Evolutionary conservation across 2,329 filamentous ascomycete species (phyloP), one percentile per base, ranked within the genome.

Genomic region (Alternaria arborescens): DNA sequence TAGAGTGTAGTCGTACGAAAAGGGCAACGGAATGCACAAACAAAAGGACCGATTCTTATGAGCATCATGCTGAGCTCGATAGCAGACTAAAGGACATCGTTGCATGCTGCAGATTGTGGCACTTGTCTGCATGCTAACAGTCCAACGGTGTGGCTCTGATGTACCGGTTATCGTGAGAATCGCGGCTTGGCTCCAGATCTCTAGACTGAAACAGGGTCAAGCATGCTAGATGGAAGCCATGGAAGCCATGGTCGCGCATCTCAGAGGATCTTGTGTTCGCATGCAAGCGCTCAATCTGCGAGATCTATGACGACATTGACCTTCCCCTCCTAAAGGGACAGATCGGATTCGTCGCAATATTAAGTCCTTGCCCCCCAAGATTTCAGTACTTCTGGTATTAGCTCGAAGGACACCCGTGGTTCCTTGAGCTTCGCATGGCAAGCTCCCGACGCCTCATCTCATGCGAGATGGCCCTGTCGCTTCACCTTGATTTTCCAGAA

Each of bases 251-350:
- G 47, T 26, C 18, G 22, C 36, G 18, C 54, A 58, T 48, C 43
- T 47, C 41, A 48, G 22, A 40, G 52, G 38, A 44, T 51, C 52
- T 60, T 32, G 41, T 42, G 46, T 32, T 53, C 34, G 40, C 55
- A 52, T 43, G 32, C 38, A 55, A 51, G 30, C 55, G 40, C 28
- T 57, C 12, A 48, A 38, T 24, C 14, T 36, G 26, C 36, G 14
- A 52, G 48, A 48, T 58, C 42, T 43, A 61, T 61, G 48, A 58
- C 53, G 58, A 52, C 42, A 58, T 43, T 7, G 42, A 51, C 53
- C 30, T 58, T n/a, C 26, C 36, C 47, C 43, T 40, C 48, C 26
- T 4, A 20, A 22, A 16, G 26, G 11, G 24, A 30, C 43, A 58
- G 40, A 41, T 44, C 53, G 24, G 32, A 48, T 42, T 22, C 20